Conservation (phyloP, 2,329 filamentous ascomycete species). For the Microdochium trichocladiopsis region DNA sequence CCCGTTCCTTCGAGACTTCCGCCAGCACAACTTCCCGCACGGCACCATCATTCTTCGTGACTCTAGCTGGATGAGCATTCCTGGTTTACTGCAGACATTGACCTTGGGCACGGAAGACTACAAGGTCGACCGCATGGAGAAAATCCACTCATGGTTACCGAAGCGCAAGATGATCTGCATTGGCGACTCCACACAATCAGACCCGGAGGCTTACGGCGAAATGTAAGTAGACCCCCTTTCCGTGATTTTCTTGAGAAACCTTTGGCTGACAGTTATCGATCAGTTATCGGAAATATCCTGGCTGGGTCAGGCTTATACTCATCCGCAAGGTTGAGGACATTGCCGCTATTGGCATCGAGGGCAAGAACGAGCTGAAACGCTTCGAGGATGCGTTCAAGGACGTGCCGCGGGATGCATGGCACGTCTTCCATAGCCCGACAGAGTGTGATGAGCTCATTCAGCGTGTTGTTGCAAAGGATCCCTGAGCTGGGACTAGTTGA, state of each 20-base stretch:
- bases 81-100: slow-evolving; percentile 70
- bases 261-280: background rate
- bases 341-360: slow-evolving; percentile 58
- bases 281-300: slow-evolving; percentile 56
- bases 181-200: slow-evolving; percentile 85
- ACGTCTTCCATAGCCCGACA: slow-evolving; percentile 70
- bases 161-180: slow-evolving; percentile 73
- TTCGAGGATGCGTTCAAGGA: slow-evolving; percentile 80
- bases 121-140: slow-evolving; percentile 73
- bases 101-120: slow-evolving; percentile 79
- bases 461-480: background rate
- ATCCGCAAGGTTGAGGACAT: slow-evolving; percentile 80
- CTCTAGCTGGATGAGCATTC: slow-evolving; percentile 76
- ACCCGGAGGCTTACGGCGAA: slow-evolving; percentile 84
- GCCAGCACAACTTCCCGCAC: slow-evolving; percentile 61
- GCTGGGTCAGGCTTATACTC: slow-evolving; percentile 77
- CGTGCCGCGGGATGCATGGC: slow-evolving; percentile 66
- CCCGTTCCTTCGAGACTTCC: slow-evolving; percentile 73
- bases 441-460: slow-evolving; percentile 46
- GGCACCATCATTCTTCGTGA: slow-evolving; percentile 83
- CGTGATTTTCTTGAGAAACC: background rate
- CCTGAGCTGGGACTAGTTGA: background rate
- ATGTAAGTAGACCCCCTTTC: slow-evolving; percentile 43
- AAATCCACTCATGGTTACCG: slow-evolving; percentile 74
- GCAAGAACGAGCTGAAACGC: slow-evolving; percentile 65